Conservation (phyloP, 306 rosid species). For the Castanea sativa region DNA sequence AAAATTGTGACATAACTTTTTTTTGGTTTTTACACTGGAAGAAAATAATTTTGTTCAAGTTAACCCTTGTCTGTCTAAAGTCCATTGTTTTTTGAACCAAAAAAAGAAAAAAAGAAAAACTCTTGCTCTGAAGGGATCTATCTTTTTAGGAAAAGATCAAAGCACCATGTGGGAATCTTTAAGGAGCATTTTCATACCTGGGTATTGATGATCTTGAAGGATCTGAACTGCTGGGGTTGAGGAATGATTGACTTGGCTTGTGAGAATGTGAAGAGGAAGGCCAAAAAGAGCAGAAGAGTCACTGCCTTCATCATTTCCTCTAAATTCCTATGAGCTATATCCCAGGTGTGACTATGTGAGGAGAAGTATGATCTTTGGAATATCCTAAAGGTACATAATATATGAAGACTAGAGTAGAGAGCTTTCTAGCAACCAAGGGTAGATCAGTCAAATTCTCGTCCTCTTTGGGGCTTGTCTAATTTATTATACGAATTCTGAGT, state of each 20-base stretch:
- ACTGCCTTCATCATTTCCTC: slow-evolving; percentile 15
- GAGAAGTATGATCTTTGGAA: not conserved
- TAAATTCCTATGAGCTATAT: not conserved
- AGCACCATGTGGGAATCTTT: not conserved
- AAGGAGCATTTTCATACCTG: slow-evolving; percentile 19
- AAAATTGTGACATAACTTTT: too few relatives aligned
- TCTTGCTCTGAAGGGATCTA: too few relatives aligned
- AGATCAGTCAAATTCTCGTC: not conserved
- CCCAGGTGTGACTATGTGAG: not conserved
- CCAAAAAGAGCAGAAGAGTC: slow-evolving; percentile 25
- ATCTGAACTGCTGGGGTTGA: slow-evolving; percentile 38
- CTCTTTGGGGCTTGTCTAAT: not conserved
- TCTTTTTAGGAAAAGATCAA: too few relatives aligned
- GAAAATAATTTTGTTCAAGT: not conserved
- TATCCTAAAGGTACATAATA: not conserved
- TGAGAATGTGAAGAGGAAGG: slow-evolving; percentile 29
- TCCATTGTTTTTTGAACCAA: too few relatives aligned
- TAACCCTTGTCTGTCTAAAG: not conserved
- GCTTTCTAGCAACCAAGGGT: not conserved
- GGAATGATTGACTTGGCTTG: slow-evolving; percentile 25
- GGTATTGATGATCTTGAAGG: slow-evolving; percentile 42
- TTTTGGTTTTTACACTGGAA: too few relatives aligned
- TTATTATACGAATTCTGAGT: too few relatives aligned
- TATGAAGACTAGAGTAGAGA: not conserved
- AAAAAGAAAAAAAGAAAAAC: too few relatives aligned